Conservation (phyloP, 1,139 yeast species). For the Tardiomyces blankii region DNA sequence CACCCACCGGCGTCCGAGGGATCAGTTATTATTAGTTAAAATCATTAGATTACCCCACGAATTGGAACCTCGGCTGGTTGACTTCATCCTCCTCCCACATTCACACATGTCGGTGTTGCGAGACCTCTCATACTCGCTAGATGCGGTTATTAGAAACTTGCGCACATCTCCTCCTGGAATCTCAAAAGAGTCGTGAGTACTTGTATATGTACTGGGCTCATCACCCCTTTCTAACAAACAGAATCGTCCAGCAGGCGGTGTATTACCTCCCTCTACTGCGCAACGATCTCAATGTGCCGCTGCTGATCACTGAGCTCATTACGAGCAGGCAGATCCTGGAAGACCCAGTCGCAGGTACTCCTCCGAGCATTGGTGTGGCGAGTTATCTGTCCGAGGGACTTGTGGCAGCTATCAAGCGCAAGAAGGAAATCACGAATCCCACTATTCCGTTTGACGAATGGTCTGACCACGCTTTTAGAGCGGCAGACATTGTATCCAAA, state of each 20-base stretch:
- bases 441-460: slow-evolving; percentile 43
- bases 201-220: background rate
- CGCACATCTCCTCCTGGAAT: background rate
- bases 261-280: slow-evolving; percentile 52
- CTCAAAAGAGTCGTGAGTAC: background rate
- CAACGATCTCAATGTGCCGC: slow-evolving; percentile 40
- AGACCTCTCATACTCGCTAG: background rate
- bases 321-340: slow-evolving; percentile 24
- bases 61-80: background rate
- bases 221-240: background rate
- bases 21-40: background rate
- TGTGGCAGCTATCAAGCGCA: slow-evolving; percentile 35
- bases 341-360: slow-evolving; percentile 14
- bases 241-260: slow-evolving; percentile 38
- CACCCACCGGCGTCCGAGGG: background rate
- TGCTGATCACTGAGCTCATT: slow-evolving; percentile 32
- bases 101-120: background rate
- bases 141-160: background rate
- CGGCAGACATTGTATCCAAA: slow-evolving; percentile 2
- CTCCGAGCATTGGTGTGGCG: background rate
- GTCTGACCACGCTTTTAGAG: slow-evolving; percentile 31
- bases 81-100: too few species aligned
- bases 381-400: slow-evolving; percentile 26
- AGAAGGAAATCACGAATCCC: slow-evolving; percentile 50
- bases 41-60: background rate